Base-by-base conservation (phyloP, 169 alveolate genomes). In the Prorocentrum cordatum region DNA sequence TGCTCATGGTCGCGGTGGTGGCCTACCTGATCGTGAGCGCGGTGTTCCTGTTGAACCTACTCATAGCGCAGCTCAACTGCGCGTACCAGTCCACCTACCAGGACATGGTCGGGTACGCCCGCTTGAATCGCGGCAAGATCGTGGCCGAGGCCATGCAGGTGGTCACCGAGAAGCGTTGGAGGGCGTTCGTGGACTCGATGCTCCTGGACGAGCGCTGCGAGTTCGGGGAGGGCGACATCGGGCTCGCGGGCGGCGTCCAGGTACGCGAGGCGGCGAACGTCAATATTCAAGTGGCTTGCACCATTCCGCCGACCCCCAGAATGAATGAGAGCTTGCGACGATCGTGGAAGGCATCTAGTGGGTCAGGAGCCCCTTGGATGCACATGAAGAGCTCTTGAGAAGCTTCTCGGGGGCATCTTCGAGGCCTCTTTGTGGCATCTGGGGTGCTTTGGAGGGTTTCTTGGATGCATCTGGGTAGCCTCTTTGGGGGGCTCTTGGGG, bases 91-190 rank as follows among this genome's bases (percentile, higher is more conserved):
- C 80, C 0, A 80, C 62, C 39, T 80, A 80, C 33, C 80, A 61
- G 22, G 90, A 80, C 54, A 80, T 80, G 90, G 90, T 80, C 72
- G 90, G 90, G 70, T 80, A 80, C 20, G 90, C 90, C 1, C 90
- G 90, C 59, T 59, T 80, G 29, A 64, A 67, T 2, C 79, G 90
- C 0, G 79, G 77, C 27, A 42, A 70, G 50, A 80, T 80, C 90
- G 62, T 80, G 3, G 90, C 22, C 2, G 31, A 39, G 22, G 59
- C 88, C 26, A n/a, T n/a, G n/a, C n/a, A n/a, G n/a, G n/a, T n/a
- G n/a, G n/a, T n/a, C n/a, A n/a, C n/a, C n/a, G n/a, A n/a, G n/a
- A n/a, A n/a, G n/a, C n/a, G n/a, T n/a, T n/a, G n/a, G n/a, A n/a
- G n/a, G n/a, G n/a, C n/a, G n/a, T n/a, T n/a, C n/a, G n/a, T n/a